phyloP scores from a whole-genome alignment of 495 filamentous ascomycete species.

The Tetracladium setigerum region DNA sequence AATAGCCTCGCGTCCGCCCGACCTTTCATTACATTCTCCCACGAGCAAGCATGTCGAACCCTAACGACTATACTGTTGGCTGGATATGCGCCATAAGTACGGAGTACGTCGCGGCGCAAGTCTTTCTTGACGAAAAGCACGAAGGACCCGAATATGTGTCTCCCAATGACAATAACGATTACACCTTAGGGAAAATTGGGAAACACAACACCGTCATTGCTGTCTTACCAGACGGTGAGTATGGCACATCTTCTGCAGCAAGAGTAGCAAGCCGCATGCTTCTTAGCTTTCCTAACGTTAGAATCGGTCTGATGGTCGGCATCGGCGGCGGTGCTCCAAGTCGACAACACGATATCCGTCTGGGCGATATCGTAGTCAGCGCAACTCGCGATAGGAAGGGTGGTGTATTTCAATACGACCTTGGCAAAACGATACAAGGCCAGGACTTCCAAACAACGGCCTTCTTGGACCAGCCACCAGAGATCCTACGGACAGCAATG shows the following conservation, averaged over 20 bases:
- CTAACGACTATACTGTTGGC: slow-evolving; percentile 24
- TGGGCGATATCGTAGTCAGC: slow-evolving; percentile 18
- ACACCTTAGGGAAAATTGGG: slow-evolving; percentile 30
- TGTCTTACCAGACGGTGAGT: slow-evolving; percentile 23
- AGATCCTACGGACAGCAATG: slow-evolving; percentile 16
- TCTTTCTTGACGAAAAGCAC: slow-evolving; percentile 28
- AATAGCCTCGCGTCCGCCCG: not conserved
- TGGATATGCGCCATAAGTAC: slow-evolving; percentile 32
- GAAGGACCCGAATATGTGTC: slow-evolving; percentile 16
- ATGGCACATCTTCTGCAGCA: slow-evolving; percentile 6
- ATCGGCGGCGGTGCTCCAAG: slow-evolving; percentile 18
- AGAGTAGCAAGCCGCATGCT: slow-evolving; percentile 4
- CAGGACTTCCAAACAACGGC: slow-evolving; percentile 5
- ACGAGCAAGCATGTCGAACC: slow-evolving; percentile 4
- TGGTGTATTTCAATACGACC: slow-evolving; percentile 18
- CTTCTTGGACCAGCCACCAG: slow-evolving; percentile 23
- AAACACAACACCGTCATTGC: slow-evolving; percentile 30
- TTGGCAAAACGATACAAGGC: slow-evolving; percentile 8
- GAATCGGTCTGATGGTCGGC: slow-evolving; percentile 38
- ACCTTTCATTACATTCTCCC: not conserved
- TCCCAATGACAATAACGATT: slow-evolving; percentile 26
- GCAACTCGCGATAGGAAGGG: not conserved
- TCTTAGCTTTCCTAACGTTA: slow-evolving; percentile 32
- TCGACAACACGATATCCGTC: slow-evolving; percentile 9
- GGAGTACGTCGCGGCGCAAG: slow-evolving; percentile 26